A percentile compares a stretch with the other conserved stretches of the same genome.
These are phyloP conservation scores for Paecilomyces dactylethromorphus DNA, from an alignment of 2,329 filamentous ascomycete species.

Conservation along the genomic window DNA sequence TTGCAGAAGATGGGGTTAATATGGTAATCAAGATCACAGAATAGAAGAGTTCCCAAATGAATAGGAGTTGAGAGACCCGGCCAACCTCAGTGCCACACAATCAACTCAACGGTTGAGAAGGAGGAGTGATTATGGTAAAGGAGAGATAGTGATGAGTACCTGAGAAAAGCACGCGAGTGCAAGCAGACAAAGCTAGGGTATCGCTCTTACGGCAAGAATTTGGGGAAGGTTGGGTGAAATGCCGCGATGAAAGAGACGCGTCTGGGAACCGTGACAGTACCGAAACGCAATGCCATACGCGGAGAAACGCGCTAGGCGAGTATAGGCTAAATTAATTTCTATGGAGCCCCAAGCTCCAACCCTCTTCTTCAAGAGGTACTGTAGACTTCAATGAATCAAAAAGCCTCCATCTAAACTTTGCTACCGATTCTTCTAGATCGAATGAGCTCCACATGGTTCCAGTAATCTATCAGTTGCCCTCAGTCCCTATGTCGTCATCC, in stretches of 20 bases:
- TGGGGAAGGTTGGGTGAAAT: slow-evolving; percentile 9
- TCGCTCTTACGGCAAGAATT: slow-evolving; percentile 1
- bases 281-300: background rate
- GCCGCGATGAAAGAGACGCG: background rate
- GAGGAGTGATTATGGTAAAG: slow-evolving; percentile 18
- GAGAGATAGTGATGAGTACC: slow-evolving; percentile 36
- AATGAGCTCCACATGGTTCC: background rate
- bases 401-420: background rate
- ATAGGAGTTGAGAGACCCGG: background rate
- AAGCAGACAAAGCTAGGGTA: slow-evolving; percentile 6
- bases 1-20: background rate
- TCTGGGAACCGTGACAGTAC: background rate
- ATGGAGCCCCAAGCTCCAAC: background rate
- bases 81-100: slow-evolving; percentile 30
- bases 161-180: slow-evolving; percentile 21
- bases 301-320: background rate
- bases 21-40: background rate
- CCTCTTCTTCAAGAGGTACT: background rate
- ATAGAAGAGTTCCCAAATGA: background rate
- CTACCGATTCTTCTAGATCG: background rate
- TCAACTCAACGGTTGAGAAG: slow-evolving; percentile 29
- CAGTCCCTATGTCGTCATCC: background rate
- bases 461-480: background rate
- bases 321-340: background rate
- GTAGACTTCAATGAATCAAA: background rate